Conservation (phyloP, 345 rosid genomes). For the Eucalyptus cloeziana region DNA sequence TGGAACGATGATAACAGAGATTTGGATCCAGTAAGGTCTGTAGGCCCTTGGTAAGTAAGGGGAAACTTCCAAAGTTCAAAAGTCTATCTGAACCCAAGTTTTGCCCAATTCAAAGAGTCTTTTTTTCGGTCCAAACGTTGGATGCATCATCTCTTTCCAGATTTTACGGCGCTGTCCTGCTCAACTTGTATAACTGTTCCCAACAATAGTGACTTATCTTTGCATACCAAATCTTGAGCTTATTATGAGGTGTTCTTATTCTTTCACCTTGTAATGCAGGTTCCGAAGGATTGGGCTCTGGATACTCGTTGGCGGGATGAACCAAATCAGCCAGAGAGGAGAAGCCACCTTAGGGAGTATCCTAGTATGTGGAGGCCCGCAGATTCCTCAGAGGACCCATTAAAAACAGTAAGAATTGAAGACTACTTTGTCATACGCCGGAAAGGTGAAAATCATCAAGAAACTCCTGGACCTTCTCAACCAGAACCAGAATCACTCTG, state of each 20-base stretch:
- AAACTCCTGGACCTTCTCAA: not conserved
- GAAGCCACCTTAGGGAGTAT: slow-evolving; percentile 38
- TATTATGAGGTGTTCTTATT: not conserved
- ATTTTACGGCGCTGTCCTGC: not conserved
- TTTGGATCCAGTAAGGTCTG: not conserved
- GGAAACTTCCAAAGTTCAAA: not conserved
- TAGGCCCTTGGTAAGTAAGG: not conserved
- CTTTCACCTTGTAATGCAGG: slow-evolving; percentile 21
- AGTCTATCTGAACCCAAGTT: not conserved
- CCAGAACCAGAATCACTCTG: not conserved
- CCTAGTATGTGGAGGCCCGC: slow-evolving; percentile 86
- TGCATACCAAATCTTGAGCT: not conserved
- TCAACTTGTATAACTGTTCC: not conserved
- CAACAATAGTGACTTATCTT: not conserved
- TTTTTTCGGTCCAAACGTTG: not conserved
- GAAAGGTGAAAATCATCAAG: not conserved
- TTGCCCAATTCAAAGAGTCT: not conserved
- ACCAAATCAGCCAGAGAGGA: slow-evolving; percentile 20
- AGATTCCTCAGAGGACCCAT: too few species aligned
- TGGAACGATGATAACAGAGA: not conserved
- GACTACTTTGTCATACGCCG: slow-evolving; percentile 49
- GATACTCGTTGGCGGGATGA: slow-evolving; percentile 54
- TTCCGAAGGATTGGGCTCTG: slow-evolving; percentile 78
- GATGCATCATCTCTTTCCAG: not conserved
- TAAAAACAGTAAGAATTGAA: slow-evolving; percentile 55